These are phyloP conservation scores for Heliamphora exappendiculata DNA, from an alignment of 148 eudicot genomes.

Conservation along the genomic window DNA sequence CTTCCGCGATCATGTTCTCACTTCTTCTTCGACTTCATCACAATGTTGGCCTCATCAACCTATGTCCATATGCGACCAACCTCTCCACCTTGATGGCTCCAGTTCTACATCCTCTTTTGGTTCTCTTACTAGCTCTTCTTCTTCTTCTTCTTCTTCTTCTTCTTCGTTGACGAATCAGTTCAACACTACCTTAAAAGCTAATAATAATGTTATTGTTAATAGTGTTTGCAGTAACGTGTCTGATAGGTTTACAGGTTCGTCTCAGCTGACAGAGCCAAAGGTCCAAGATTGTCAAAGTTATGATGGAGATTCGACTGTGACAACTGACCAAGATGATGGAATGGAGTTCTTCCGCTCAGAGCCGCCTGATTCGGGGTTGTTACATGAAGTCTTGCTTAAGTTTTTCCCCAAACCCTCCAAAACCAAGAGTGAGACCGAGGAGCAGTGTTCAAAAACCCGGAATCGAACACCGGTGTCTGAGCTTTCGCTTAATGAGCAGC, in stretches of 20 bases:
- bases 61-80: neutral
- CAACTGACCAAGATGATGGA: neutral
- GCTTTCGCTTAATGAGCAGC: neutral
- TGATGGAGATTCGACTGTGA: neutral
- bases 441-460: neutral
- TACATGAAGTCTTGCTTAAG: conserved; percentile 39
- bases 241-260: neutral
- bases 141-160: too few species aligned
- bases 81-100: neutral
- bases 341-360: conserved; percentile 36
- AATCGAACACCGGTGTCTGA: neutral
- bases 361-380: conserved; percentile 39
- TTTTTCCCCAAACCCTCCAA: conserved; percentile 44
- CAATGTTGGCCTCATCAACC: neutral
- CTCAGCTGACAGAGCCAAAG: neutral
- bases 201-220: too few species aligned
- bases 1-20: conserved; percentile 18
- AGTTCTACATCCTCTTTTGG: neutral
- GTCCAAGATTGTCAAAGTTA: neutral
- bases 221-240: neutral
- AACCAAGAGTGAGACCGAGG: neutral
- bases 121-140: neutral
- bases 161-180: neutral
- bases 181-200: neutral
- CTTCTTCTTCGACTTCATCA: conserved; percentile 1